A percentile compares a stretch with the other conserved stretches of the same genome.
Conservation (phyloP, 1,284 basidiomycete species). For the Pholiota adiposa region DNA sequence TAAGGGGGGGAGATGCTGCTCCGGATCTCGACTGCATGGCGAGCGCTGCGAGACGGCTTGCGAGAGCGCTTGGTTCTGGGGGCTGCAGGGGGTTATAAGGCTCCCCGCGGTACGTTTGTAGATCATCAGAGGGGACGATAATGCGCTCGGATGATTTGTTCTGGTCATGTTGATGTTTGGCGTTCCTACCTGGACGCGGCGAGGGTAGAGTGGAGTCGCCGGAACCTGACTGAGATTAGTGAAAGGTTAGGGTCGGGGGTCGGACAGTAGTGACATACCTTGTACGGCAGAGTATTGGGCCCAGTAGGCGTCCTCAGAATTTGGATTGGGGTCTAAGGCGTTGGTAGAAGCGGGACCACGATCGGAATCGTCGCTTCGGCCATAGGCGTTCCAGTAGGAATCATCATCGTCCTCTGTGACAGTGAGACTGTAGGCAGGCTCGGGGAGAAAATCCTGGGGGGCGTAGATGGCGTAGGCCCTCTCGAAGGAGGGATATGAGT, state of each 20-base stretch:
- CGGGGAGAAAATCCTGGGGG: constrained; percentile 33
- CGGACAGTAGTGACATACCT: constrained; percentile 46
- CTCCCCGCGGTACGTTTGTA: constrained; percentile 27
- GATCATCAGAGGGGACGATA: constrained; percentile 33
- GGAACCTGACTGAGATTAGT: constrained; percentile 38
- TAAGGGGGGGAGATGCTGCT: constrained; percentile 30
- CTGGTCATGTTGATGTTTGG: constrained; percentile 20
- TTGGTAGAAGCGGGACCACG: constrained; percentile 18
- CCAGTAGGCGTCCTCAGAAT: constrained; percentile 76
- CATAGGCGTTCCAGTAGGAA: constrained; percentile 73
- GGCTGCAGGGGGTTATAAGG: constrained; percentile 41
- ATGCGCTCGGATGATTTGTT: constrained; percentile 30
- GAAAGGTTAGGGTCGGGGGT: constrained; percentile 3
- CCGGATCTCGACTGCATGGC: constrained; percentile 26
- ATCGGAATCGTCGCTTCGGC: constrained; percentile 36
- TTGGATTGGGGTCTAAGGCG: constrained; percentile 29
- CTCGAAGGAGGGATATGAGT: constrained; percentile 46
- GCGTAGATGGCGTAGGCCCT: constrained; percentile 35
- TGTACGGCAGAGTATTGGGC: constrained; percentile 70
- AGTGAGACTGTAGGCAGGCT: constrained; percentile 21
- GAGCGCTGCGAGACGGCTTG: constrained; percentile 40
- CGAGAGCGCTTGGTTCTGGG: constrained; percentile 40
- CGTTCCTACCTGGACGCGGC: constrained; percentile 37
- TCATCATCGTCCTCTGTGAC: constrained; percentile 45
- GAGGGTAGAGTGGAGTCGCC: constrained; percentile 60